Evolutionary conservation across 2,329 filamentous ascomycete species (phyloP).

Genomic region (Tolypocladium nubicola): DNA sequence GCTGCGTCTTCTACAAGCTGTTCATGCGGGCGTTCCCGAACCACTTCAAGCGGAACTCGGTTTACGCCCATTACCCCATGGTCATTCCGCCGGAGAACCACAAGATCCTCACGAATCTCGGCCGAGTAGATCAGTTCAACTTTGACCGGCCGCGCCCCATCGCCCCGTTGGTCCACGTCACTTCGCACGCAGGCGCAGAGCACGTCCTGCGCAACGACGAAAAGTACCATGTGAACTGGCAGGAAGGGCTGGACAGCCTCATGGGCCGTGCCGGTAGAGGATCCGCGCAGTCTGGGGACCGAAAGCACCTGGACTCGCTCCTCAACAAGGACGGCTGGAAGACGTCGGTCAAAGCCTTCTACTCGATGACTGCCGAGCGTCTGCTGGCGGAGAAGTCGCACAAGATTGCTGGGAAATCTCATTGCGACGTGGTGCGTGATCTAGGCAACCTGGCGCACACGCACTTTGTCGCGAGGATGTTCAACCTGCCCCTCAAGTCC

Average conservation of each 20-base stretch:
- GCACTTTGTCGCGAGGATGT: slow-evolving; percentile 50
- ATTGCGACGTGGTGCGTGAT: slow-evolving; percentile 62
- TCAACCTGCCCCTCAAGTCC: slow-evolving; percentile 59
- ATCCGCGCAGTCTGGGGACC: slow-evolving; percentile 35
- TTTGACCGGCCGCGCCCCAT: slow-evolving; percentile 50
- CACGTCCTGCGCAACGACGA: slow-evolving; percentile 49
- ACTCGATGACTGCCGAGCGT: slow-evolving; percentile 47
- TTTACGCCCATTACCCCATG: slow-evolving; percentile 75
- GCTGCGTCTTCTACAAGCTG: slow-evolving; percentile 77
- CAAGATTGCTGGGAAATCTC: slow-evolving; percentile 40
- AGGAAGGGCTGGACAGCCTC: slow-evolving; percentile 50
- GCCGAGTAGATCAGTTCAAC: slow-evolving; percentile 57
- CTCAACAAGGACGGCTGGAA: slow-evolving; percentile 54
- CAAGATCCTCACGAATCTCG: slow-evolving; percentile 57
- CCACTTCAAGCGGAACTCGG: slow-evolving; percentile 66
- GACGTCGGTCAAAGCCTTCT: slow-evolving; percentile 54
- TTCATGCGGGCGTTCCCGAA: slow-evolving; percentile 70
- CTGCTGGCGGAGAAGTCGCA: slow-evolving; percentile 57
- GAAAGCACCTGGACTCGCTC: slow-evolving; percentile 42
- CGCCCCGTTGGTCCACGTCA: slow-evolving; percentile 42
- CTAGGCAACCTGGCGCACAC: slow-evolving; percentile 58
- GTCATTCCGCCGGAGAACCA: slow-evolving; percentile 60
- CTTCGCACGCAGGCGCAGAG: slow-evolving; percentile 50
- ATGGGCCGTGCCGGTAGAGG: slow-evolving; percentile 41
- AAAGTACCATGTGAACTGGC: slow-evolving; percentile 57